Base-by-base conservation (phyloP, 139 green algal species). In the Chlorella sp. region DNA sequence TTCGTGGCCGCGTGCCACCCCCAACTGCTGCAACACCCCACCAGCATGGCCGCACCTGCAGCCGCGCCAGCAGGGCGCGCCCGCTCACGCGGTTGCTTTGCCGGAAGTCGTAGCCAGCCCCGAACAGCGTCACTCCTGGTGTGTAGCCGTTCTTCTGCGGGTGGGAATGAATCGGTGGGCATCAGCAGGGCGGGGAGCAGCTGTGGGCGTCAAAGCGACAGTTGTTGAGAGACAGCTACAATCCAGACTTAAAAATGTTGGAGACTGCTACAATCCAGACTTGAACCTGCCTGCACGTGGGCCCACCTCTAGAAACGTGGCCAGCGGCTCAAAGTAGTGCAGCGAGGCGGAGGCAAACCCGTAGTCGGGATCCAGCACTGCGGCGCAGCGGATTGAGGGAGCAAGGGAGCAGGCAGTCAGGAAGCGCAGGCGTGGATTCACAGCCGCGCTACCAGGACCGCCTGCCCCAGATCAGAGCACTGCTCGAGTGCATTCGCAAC, bases 71-170 rank as follows among this genome's bases (percentile, higher is more conserved):
- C 56, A 90, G 87, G 5, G 43, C 54, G 4, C 56, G 40, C 0
- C 67, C 60, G 54, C 67, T 84, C 46, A 19, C 0, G n/a, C 88
- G 84, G 78, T 88, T 89, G 73, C 72, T 56, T 44, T 73, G 89
- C 16, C 90, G 79, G 68, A 93, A 93, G 76, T 93, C 90, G 70
- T 93, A 93, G 38, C 89, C 89, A 36, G 90, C 89, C 17, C 90
- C 90, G 85, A 93, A 92, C 38, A 93, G 86, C 34, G 78, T 88
- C 36, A 86, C 77, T 26, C 89, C 90, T 3, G 81, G 74, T 30
- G 83, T 83, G 64, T 90, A 91, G 40, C 89, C 86, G 38, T 83
- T 85, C 32, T 76, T 85, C 75, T 80, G 65, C 46, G 9, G 3
- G 1, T 19, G 56, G 24, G 7, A 30, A 1, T 14, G 32, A 3